A percentile compares a stretch with the other conserved stretches of the same genome.
phyloP scores from a whole-genome alignment of 768 basidiomycete genomes.

The Trametopsis cervina region DNA sequence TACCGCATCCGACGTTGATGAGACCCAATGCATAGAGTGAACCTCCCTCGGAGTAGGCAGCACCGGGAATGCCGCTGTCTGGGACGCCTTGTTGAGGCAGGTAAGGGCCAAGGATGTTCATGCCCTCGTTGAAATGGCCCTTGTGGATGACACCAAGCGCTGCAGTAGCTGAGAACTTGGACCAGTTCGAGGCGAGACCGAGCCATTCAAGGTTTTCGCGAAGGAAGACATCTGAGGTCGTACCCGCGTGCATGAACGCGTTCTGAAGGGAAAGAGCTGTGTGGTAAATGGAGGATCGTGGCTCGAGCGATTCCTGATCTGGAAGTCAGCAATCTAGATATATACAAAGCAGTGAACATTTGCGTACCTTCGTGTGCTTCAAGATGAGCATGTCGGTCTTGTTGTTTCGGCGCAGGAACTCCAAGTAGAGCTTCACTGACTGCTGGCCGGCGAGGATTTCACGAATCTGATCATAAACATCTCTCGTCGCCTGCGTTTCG shows the following conservation, averaged over 20 bases:
- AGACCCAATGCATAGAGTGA: slow-evolving; percentile 93
- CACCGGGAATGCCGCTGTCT: slow-evolving; percentile 70
- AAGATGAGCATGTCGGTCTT: slow-evolving; percentile 87
- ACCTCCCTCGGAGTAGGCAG: slow-evolving; percentile 91
- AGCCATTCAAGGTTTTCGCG: slow-evolving; percentile 98
- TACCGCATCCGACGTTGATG: slow-evolving; percentile 89
- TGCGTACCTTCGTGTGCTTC: slow-evolving; percentile 79
- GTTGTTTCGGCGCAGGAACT: slow-evolving; percentile 94
- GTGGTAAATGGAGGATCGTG: slow-evolving; percentile 95
- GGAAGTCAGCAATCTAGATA: slow-evolving; percentile 4
- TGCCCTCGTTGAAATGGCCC: slow-evolving; percentile 90
- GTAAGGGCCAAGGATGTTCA: slow-evolving; percentile 89
- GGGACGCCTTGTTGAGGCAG: slow-evolving; percentile 69
- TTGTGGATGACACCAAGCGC: slow-evolving; percentile 97
- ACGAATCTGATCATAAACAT: slow-evolving; percentile 67
- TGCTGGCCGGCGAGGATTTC: slow-evolving; percentile 86
- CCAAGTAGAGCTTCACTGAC: slow-evolving; percentile 87
- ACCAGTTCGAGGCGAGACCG: slow-evolving; percentile 93
- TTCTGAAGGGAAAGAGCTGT: slow-evolving; percentile 95
- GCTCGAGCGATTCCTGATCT: slow-evolving; percentile 85
- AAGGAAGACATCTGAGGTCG: slow-evolving; percentile 89
- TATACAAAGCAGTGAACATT: neutral
- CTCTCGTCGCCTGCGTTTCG: slow-evolving; percentile 46
- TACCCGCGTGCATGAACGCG: slow-evolving; percentile 98
- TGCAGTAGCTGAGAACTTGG: slow-evolving; percentile 96